Evolutionary conservation across 176 grass and related monocot genomes (phyloP), one percentile per base, ranked within the genome.

Genomic region (Raddia guianensis): DNA sequence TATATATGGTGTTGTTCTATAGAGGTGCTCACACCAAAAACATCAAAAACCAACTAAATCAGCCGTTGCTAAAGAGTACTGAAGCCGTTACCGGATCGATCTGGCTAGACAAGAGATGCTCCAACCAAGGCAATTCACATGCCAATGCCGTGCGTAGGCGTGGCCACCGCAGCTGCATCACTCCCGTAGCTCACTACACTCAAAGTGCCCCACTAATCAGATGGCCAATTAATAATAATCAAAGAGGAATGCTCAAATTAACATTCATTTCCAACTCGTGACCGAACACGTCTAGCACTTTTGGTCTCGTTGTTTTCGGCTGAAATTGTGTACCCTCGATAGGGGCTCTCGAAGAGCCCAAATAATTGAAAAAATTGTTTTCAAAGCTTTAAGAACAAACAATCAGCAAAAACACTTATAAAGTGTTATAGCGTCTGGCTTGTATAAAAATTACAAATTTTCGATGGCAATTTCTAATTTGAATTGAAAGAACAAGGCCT

Each of bases 111-210:
- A 79, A 27, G 14, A n/a, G 46, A 19, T 65, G 59, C 10, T 54
- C 57, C 7, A 12, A 55, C 10, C 7, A 55, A 48, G 42, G 48
- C 15, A n/a, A 27, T 11, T 64, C 83, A 79, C 76, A 79, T 55
- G 48, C 4, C 4, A 40, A 40, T 40, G 37, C 0, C 9, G 20
- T 53, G 19, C 27, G 27, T 27, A 27, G 27, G 27, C 27, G 13
- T 14, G n/a, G 53, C 7, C 19, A 9, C 3, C 9, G 5, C 1
- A 32, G 27, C 9, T n/a, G 46, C 45, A 49, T 42, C 15, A 76
- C 53, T 77, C 56, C 0, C 6, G 35, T 56, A n/a, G 34, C 75
- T 32, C 48, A 40, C 1, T 40, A 47, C 48, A 85, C 40, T 19
- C 32, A 66, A 65, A 65, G 80, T 21, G 16, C 3, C 53, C 21